Evolutionary conservation across 257 asterid species (phyloP).

Genomic region (Echium plantagineum): DNA sequence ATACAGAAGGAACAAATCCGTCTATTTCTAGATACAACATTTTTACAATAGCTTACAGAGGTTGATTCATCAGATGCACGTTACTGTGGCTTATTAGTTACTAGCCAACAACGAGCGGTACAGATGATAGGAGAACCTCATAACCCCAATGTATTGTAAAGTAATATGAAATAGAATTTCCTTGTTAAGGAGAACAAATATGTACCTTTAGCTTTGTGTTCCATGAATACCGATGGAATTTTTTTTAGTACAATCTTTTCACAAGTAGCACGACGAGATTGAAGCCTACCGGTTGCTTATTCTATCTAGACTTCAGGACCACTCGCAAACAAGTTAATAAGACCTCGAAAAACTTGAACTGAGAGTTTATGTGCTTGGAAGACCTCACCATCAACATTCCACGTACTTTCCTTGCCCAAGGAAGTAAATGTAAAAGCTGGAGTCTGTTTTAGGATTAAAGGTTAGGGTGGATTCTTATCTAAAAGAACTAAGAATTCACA

Average conservation of each 20-base stretch:
- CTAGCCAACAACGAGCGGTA: no score
- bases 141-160: no score
- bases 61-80: no score
- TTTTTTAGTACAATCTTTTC: background rate
- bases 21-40: no score
- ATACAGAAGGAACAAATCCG: no score
- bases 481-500: background rate
- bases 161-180: background rate
- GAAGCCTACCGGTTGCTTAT: background rate
- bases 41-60: no score
- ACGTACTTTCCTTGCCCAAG: constrained; percentile 65
- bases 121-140: no score
- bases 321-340: constrained; percentile 71
- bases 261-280: background rate
- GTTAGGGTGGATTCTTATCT: constrained; percentile 7
- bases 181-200: background rate
- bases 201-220: background rate
- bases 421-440: constrained; percentile 84
- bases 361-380: constrained; percentile 76
- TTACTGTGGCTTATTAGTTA: background rate
- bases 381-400: constrained; percentile 94
- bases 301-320: constrained; percentile 51
- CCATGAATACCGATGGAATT: background rate
- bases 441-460: constrained; percentile 35
- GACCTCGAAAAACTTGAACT: constrained; percentile 92